Conservation (phyloP, 1,284 basidiomycete genomes). For the Tremellales sp. region DNA sequence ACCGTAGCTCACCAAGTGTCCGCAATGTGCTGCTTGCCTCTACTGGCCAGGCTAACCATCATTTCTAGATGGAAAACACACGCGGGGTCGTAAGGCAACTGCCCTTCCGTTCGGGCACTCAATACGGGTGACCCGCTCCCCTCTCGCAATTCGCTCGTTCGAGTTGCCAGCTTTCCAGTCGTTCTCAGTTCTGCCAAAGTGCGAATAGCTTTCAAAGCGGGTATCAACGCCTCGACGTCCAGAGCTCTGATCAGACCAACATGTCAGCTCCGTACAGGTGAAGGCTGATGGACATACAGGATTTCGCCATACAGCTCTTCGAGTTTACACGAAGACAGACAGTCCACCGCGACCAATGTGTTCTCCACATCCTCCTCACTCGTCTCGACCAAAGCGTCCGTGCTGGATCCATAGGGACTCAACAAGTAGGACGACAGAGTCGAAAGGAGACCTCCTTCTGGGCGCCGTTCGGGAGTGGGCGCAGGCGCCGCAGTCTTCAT, state of each 20-base stretch:
- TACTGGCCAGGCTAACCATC: conserved; percentile 80
- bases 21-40: conserved; percentile 69
- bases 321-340: conserved; percentile 85
- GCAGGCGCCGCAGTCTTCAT: conserved; percentile 67
- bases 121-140: conserved; percentile 33
- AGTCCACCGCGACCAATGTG: conserved; percentile 91
- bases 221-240: conserved; percentile 70
- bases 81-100: conserved; percentile 85
- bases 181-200: conserved; percentile 67
- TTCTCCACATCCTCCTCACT: conserved; percentile 88
- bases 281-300: conserved; percentile 56
- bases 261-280: conserved; percentile 9
- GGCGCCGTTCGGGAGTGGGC: conserved; percentile 61
- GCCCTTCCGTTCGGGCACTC: conserved; percentile 39
- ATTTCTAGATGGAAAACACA: conserved; percentile 91
- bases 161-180: conserved; percentile 27
- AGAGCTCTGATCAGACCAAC: conserved; percentile 57
- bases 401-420: conserved; percentile 77
- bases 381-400: conserved; percentile 70
- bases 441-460: conserved; percentile 86
- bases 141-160: conserved; percentile 58
- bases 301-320: conserved; percentile 94
- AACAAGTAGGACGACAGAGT: conserved; percentile 94
- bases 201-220: conserved; percentile 80
- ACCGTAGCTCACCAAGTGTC: conserved; percentile 70